These are phyloP conservation scores for Diaporthe ampelina DNA, from an alignment of 2,329 filamentous ascomycete genomes.

Conservation along the genomic window DNA sequence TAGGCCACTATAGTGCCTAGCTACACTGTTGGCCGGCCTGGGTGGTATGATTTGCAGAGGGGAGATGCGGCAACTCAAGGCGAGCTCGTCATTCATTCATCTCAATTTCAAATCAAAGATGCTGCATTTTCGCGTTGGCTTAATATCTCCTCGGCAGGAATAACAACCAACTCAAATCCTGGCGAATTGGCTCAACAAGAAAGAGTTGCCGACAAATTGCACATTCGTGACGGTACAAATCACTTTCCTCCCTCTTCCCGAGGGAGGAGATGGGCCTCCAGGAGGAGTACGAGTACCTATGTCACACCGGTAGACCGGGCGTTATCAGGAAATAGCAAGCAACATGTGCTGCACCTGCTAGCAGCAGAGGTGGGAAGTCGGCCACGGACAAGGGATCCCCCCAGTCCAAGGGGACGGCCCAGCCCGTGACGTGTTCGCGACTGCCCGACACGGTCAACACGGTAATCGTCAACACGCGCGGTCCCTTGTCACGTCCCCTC, in stretches of 20 bases:
- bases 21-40: not conserved
- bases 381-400: constrained; percentile 27
- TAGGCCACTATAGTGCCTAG: not conserved
- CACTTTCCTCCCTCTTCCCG: not conserved
- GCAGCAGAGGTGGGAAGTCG: not conserved
- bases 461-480: not conserved
- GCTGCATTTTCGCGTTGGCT: not conserved
- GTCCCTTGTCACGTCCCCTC: not conserved
- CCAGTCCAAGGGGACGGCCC: constrained; percentile 29
- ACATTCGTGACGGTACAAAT: no score
- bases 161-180: not conserved
- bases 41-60: not conserved
- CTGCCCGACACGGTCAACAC: constrained; percentile 25
- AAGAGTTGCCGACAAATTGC: not conserved
- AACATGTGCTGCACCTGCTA: not conserved
- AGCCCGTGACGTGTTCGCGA: constrained; percentile 34
- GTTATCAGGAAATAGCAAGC: not conserved
- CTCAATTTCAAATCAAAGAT: not conserved
- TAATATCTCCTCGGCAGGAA: not conserved
- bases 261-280: not conserved
- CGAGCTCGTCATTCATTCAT: constrained; percentile 23
- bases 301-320: not conserved
- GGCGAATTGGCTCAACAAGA: not conserved
- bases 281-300: not conserved
- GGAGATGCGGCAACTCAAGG: constrained; percentile 5